Conservation (phyloP, 179 eudicot species). For the Actinidia chinensis region DNA sequence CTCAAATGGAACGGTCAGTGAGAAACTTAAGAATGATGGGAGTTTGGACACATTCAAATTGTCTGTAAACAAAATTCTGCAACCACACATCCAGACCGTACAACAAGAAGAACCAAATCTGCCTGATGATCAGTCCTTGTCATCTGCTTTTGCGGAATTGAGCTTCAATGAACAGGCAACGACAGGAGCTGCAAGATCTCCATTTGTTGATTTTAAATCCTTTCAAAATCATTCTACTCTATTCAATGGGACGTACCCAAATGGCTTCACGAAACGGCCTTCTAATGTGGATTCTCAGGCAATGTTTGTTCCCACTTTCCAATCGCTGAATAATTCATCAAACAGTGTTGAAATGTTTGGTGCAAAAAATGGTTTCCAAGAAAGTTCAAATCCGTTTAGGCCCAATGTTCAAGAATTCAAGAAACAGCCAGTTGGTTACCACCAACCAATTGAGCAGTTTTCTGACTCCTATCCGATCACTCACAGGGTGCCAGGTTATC, state of each 20-base stretch:
- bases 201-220: constrained; percentile 10
- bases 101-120: constrained; percentile 27
- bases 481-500: constrained; percentile 27
- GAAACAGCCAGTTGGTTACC: constrained; percentile 19
- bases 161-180: constrained; percentile 25
- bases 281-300: constrained; percentile 13
- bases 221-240: constrained; percentile 15
- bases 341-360: constrained; percentile 14
- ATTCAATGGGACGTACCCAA: constrained; percentile 9
- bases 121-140: constrained; percentile 33
- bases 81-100: constrained; percentile 3
- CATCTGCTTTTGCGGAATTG: constrained; percentile 34
- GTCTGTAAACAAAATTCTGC: not conserved
- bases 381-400: no score
- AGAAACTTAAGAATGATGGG: constrained; percentile 12
- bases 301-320: not conserved
- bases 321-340: constrained; percentile 9
- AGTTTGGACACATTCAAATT: constrained; percentile 11
- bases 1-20: not conserved
- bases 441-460: constrained; percentile 20
- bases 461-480: constrained; percentile 14
- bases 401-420: constrained; percentile 8
- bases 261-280: not conserved
- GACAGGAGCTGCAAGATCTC: constrained; percentile 13
- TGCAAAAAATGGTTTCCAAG: constrained; percentile 8